Conservation (phyloP, 1,284 basidiomycete species). For the Meira nashicola region DNA sequence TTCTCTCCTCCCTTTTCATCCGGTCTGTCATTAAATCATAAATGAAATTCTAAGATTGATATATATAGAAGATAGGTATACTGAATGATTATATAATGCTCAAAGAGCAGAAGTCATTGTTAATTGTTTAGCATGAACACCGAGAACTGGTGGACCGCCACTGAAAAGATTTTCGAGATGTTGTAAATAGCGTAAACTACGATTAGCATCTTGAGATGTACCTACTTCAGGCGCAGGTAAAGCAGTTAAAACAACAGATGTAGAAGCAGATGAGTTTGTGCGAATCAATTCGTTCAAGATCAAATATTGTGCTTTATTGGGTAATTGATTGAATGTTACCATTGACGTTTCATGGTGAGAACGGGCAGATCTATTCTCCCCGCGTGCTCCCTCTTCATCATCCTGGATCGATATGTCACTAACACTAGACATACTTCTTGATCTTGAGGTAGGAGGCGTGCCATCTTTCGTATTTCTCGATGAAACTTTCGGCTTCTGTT, state of each 20-base stretch:
- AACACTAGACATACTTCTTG: not conserved
- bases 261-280: conserved; percentile 33
- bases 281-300: conserved; percentile 51
- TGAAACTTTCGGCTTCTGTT: not conserved
- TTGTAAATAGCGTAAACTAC: conserved; percentile 38
- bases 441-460: not conserved
- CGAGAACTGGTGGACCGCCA: conserved; percentile 47
- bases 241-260: conserved; percentile 48
- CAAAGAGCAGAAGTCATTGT: conserved; percentile 21
- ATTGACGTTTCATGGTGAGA: conserved; percentile 14
- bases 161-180: conserved; percentile 45
- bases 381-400: not conserved
- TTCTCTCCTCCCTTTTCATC: no score
- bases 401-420: not conserved
- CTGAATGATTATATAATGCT: not conserved
- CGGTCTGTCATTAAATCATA: no score
- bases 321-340: conserved; percentile 49
- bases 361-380: not conserved
- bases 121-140: conserved; percentile 49
- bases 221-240: conserved; percentile 49
- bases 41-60: no score
- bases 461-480: not conserved
- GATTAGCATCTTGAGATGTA: conserved; percentile 33
- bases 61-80: no score
- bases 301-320: conserved; percentile 50